Conservation (phyloP, 805 yeast genomes). For the Hanseniaspora guilliermondii region DNA sequence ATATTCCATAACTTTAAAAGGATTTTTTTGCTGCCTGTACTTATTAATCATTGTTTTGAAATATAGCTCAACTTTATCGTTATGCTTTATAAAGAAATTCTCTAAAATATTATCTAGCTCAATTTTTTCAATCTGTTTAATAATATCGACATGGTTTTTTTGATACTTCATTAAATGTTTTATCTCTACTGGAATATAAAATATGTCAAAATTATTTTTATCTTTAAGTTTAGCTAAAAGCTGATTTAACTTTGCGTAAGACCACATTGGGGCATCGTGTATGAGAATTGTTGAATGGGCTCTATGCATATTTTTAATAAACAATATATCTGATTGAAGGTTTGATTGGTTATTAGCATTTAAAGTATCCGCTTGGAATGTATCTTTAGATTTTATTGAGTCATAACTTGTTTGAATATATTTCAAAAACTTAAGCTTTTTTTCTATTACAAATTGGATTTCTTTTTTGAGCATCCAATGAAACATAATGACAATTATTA, state of each 20-base stretch:
- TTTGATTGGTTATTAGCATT: slow-evolving; percentile 32
- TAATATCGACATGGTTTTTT: slow-evolving; percentile 22
- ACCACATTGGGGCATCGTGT: slow-evolving; percentile 12
- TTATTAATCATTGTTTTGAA: background rate
- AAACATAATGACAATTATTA: slow-evolving; percentile 43
- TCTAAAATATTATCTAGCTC: slow-evolving; percentile 28
- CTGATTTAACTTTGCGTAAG: slow-evolving; percentile 18
- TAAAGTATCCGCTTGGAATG: background rate
- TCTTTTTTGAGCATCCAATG: slow-evolving; percentile 48
- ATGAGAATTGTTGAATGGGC: background rate
- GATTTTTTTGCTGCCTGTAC: background rate
- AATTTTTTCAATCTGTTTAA: slow-evolving; percentile 31
- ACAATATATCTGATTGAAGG: slow-evolving; percentile 19
- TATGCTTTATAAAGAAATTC: slow-evolving; percentile 14
- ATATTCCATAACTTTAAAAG: background rate
- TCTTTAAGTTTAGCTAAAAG: slow-evolving; percentile 26
- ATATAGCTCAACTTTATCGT: background rate
- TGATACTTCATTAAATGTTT: slow-evolving; percentile 28
- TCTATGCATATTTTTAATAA: slow-evolving; percentile 1
- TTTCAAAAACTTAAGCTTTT: slow-evolving; percentile 34
- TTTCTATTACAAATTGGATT: slow-evolving; percentile 37
- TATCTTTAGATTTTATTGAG: slow-evolving; percentile 21
- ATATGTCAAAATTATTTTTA: slow-evolving; percentile 29
- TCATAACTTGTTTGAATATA: slow-evolving; percentile 18
- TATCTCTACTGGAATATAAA: slow-evolving; percentile 43